These are phyloP conservation scores for Thermomucor indicae-seudaticae DNA, from an alignment of 371 early-diverging fungal genomes.

Conservation along the genomic window DNA sequence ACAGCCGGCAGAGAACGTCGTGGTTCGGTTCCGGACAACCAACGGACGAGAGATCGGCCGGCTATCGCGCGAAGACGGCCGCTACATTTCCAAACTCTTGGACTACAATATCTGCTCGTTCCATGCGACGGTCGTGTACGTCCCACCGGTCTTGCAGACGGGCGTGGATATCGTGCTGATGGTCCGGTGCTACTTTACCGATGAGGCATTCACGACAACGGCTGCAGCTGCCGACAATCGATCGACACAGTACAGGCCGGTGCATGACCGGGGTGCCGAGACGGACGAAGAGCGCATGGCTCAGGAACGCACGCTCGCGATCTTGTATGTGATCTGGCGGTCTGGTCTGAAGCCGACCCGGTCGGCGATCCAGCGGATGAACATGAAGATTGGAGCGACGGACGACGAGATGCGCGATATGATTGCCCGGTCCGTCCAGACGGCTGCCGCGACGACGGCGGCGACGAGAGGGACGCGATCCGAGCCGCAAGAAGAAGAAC, in stretches of 20 bases:
- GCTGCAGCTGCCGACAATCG: neutral
- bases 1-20: conserved; percentile 32
- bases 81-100: conserved; percentile 44
- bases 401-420: conserved; percentile 22
- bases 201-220: conserved; percentile 19
- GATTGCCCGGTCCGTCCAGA: conserved; percentile 18
- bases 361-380: conserved; percentile 28
- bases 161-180: conserved; percentile 51
- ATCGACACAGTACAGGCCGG: neutral
- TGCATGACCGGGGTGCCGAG: conserved; percentile 22
- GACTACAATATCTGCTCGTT: conserved; percentile 46
- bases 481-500: conserved; percentile 4
- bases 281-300: conserved; percentile 21
- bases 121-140: conserved; percentile 39
- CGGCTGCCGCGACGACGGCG: conserved; percentile 4
- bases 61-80: conserved; percentile 34
- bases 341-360: conserved; percentile 34
- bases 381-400: conserved; percentile 7
- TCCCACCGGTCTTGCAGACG: conserved; percentile 23
- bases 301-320: conserved; percentile 36
- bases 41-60: conserved; percentile 42
- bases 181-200: conserved; percentile 35
- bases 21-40: conserved; percentile 43
- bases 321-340: conserved; percentile 37
- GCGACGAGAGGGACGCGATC: neutral